These are phyloP conservation scores for Peronospora destructor DNA, from an alignment of 352 stramenopile species.

Conservation along the genomic window DNA sequence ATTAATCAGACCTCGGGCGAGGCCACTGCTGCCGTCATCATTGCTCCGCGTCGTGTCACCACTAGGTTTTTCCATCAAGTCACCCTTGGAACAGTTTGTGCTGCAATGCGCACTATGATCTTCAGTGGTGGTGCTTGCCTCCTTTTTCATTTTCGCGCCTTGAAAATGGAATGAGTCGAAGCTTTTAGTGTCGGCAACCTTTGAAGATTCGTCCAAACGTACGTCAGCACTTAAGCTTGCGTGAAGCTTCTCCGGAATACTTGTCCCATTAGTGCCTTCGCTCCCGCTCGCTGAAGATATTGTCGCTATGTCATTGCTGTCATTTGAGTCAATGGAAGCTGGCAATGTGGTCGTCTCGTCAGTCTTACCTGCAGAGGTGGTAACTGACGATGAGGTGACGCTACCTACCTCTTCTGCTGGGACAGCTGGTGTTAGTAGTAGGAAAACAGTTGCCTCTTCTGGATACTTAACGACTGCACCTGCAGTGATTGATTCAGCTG, in stretches of 20 bases:
- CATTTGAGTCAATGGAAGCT: conserved; percentile 15
- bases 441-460: conserved; percentile 8
- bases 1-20: conserved; percentile 16
- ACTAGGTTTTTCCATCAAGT: neutral
- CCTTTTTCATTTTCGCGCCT: neutral
- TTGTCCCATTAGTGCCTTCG: conserved; percentile 2
- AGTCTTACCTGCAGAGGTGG: conserved; percentile 1
- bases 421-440: conserved; percentile 2
- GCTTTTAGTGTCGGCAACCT: neutral
- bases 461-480: conserved; percentile 14
- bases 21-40: conserved; percentile 4
- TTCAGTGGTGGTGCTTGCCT: conserved; percentile 12
- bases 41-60: conserved; percentile 6
- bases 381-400: neutral
- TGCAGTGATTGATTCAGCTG: conserved; percentile 8
- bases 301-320: conserved; percentile 18
- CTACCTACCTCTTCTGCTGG: conserved; percentile 2
- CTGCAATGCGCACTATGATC: conserved; percentile 3
- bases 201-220: conserved; percentile 4
- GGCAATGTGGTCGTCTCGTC: neutral
- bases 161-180: neutral
- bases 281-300: conserved; percentile 1
- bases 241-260: conserved; percentile 21
- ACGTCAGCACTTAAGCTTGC: conserved; percentile 24
- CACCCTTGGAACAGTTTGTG: neutral